Evolutionary conservation across 1,284 basidiomycete species (phyloP), one percentile per base, ranked within the genome.

Genomic region (Phellopilus nigrolimitatus): DNA sequence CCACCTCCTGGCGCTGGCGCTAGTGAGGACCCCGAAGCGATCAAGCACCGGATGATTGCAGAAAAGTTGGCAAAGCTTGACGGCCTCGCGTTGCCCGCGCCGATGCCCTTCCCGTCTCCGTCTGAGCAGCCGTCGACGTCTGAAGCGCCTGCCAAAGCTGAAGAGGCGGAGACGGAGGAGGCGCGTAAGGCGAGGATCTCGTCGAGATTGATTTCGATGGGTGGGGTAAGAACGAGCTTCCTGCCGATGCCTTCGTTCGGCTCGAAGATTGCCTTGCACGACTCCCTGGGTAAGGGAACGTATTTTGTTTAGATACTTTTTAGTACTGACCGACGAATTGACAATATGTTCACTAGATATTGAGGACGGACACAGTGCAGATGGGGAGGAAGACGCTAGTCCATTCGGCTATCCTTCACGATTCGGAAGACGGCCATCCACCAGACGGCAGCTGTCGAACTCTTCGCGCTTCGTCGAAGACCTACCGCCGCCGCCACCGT

Each of bases 51-150:
- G 25, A 83, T 82, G 1, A 84, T 89, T 40, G 84, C 86, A 1
- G 86, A 89, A 57, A 74, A 87, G 3, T 88, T 90, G 85, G 87
- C 87, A 0, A 84, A 79, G 58, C 68, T 90, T 1, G 85, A 87
- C 24, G 85, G 82, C 2, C 79, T 89, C 57, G 75, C 73, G 54
- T 84, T 89, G 73, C 15, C 77, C 77, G 24, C 62, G 7, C 51
- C 38, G 5, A 30, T 39, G 3, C 45, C 51, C 59, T 17, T 62
- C 61, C 51, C 38, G 22, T n/a, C n/a, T n/a, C 10, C 31, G 10
- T 33, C 31, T 33, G 31, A 33, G 31, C 10, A 33, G 7, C 41
- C 41, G 19, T 24, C 50, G 25, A 62, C 67, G n/a, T 58, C 63
- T 10, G 57, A 62, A 28, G 66, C 68, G 36, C 49, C 65, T 7